These are phyloP conservation scores for Leucosporidium scottii DNA, from an alignment of 768 basidiomycete species.

Conservation along the genomic window DNA sequence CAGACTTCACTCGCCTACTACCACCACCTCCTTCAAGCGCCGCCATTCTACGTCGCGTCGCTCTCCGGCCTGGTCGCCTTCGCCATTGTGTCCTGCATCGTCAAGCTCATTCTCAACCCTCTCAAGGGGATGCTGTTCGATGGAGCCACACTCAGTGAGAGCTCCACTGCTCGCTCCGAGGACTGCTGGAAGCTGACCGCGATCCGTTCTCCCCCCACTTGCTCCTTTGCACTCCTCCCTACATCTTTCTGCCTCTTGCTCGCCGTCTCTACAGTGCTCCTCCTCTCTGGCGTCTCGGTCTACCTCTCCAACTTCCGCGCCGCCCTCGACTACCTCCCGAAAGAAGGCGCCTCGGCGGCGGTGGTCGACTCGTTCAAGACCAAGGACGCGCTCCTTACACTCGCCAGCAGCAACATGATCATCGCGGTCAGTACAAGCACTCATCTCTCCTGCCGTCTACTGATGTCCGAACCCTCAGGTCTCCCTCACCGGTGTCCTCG, in stretches of 20 bases:
- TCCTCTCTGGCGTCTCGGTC: slow-evolving; percentile 21
- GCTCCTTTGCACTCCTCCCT: background rate
- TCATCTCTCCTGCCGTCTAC: background rate
- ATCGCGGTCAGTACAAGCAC: slow-evolving; percentile 17
- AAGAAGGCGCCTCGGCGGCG: background rate
- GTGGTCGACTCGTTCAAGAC: slow-evolving; percentile 26
- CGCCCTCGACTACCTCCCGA: slow-evolving; percentile 28
- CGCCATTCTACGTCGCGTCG: slow-evolving; percentile 11
- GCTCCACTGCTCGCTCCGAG: background rate
- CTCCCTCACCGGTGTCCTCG: slow-evolving; percentile 28
- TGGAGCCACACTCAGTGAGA: slow-evolving; percentile 21
- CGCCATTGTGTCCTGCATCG: background rate
- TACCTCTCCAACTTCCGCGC: slow-evolving; percentile 29
- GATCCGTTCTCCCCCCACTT: background rate
- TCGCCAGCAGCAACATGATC: slow-evolving; percentile 29
- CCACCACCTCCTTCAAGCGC: slow-evolving; percentile 11
- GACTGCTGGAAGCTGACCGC: too few species aligned
- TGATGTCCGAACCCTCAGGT: slow-evolving; percentile 8
- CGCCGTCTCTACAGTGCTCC: slow-evolving; percentile 7
- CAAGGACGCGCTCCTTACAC: too few species aligned
- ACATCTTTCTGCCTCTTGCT: background rate
- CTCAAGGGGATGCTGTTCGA: slow-evolving; percentile 21
- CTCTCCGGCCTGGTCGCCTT: background rate
- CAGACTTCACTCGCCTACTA: slow-evolving; percentile 22
- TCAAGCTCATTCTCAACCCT: slow-evolving; percentile 19